Base-by-base conservation (phyloP, 73 alveolate species). In the Paraurostyla sp. region DNA sequence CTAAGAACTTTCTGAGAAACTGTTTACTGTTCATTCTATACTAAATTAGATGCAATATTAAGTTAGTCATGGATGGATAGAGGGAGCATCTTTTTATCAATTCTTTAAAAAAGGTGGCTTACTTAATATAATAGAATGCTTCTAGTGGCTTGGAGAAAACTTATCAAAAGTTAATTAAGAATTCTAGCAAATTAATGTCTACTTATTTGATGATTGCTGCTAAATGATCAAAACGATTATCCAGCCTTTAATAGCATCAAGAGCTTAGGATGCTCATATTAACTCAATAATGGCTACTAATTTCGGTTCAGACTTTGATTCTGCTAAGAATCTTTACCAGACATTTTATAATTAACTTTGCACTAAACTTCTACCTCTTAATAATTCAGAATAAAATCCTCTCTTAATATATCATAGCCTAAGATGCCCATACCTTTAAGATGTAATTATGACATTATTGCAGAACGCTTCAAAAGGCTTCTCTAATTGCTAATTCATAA, bases 41-140 rank as follows among this genome's bases (percentile, higher is more conserved):
- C 20, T 43, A 48, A 46, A 16, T 22, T 50, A 73, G 29, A 33
- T 73, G 0, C 20, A 22, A 15, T 7, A 11, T 2, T 16, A 2
- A 2, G 38, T 73, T 0, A 6, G 46, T 16, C 56, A 43, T 33
- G 68, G 86, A 6, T 15, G 0, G 65, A 1, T 46, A 3, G 86
- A 50, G 2, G 89, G 89, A 1, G 54, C 58, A 51, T 23, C 65
- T 52, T 78, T 78, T 35, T 78, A 52, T 40, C n/a, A 16, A 41
- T 50, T 78, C 25, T 4, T 52, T 16, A 78, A 78, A 30, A 50
- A 78, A 52, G 89, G 89, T n/a, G 89, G 89, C 1, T 6, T 78
- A 1, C 25, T 51, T 43, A 78, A 78, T 51, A 11, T 78, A 9
- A 78, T 78, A 29, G 78, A 78, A 4, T 54, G 63, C 33, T 78